phyloP scores from a whole-genome alignment of 352 stramenopile species.

The Pythium folliculosum region DNA sequence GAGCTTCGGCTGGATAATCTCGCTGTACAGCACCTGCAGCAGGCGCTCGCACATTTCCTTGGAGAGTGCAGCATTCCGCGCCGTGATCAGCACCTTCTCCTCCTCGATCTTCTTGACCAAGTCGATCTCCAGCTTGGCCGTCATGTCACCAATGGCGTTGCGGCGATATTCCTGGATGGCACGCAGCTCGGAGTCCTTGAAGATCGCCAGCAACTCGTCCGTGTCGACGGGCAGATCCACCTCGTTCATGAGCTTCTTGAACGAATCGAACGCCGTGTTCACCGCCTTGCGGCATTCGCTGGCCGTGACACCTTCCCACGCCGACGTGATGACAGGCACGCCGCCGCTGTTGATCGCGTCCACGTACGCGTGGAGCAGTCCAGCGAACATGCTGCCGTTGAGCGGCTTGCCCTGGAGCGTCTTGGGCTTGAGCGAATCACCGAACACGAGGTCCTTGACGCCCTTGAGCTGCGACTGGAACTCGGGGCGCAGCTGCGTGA shows the following conservation, averaged over 20 bases:
- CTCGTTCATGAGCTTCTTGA: conserved; percentile 60
- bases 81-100: conserved; percentile 47
- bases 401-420: conserved; percentile 77
- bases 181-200: conserved; percentile 59
- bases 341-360: conserved; percentile 87
- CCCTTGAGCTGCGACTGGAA: conserved; percentile 73
- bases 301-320: conserved; percentile 83
- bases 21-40: conserved; percentile 77
- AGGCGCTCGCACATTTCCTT: conserved; percentile 82
- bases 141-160: conserved; percentile 68
- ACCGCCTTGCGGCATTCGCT: conserved; percentile 84
- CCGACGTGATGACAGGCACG: conserved; percentile 85
- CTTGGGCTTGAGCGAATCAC: conserved; percentile 75
- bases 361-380: conserved; percentile 81
- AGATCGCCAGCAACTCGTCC: conserved; percentile 57
- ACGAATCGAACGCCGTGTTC: conserved; percentile 52
- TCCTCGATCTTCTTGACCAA: conserved; percentile 71
- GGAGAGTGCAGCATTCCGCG: conserved; percentile 57
- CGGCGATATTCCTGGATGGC: conserved; percentile 60
- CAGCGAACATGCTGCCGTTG: conserved; percentile 85
- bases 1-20: conserved; percentile 81
- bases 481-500: conserved; percentile 67
- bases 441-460: conserved; percentile 74
- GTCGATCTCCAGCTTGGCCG: conserved; percentile 62
- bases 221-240: conserved; percentile 70